Evolutionary conservation across 805 yeast genomes (phyloP).

Genomic region (Limtongia smithiae): DNA sequence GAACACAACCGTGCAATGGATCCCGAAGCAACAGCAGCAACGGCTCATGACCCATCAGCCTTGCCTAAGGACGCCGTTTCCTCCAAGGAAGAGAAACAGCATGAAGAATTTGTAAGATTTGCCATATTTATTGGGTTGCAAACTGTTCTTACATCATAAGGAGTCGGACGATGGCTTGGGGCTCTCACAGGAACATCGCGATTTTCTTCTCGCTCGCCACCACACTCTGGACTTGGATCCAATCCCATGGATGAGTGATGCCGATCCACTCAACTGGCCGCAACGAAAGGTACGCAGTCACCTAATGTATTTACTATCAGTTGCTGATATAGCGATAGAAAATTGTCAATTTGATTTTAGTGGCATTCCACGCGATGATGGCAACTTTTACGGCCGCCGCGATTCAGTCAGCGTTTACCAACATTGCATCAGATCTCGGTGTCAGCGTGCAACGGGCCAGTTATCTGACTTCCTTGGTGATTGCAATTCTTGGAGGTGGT

Average conservation of each 20-base stretch:
- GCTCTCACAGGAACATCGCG: slow-evolving; percentile 4
- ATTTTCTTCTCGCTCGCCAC: slow-evolving; percentile 22
- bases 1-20: too few relatives aligned
- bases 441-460: slow-evolving; percentile 12
- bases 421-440: slow-evolving; percentile 19
- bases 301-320: neutral
- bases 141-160: neutral
- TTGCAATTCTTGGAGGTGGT: slow-evolving; percentile 16
- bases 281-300: neutral
- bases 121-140: neutral
- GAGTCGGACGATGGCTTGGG: neutral
- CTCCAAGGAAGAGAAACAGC: neutral
- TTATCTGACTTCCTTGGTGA: slow-evolving; percentile 23
- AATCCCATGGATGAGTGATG: slow-evolving; percentile 15
- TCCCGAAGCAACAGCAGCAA: too few relatives aligned
- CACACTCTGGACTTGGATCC: slow-evolving; percentile 27
- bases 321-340: slow-evolving; percentile 2
- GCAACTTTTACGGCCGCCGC: slow-evolving; percentile 25
- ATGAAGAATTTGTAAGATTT: neutral
- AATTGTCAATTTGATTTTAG: slow-evolving; percentile 8
- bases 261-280: slow-evolving; percentile 26
- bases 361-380: slow-evolving; percentile 20
- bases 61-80: too few relatives aligned
- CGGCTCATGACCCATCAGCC: too few relatives aligned
- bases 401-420: slow-evolving; percentile 19